Evolutionary conservation across 176 grass and related monocot genomes (phyloP), one percentile per base, ranked within the genome.

Genomic region (Puccinellia tenuiflora): DNA sequence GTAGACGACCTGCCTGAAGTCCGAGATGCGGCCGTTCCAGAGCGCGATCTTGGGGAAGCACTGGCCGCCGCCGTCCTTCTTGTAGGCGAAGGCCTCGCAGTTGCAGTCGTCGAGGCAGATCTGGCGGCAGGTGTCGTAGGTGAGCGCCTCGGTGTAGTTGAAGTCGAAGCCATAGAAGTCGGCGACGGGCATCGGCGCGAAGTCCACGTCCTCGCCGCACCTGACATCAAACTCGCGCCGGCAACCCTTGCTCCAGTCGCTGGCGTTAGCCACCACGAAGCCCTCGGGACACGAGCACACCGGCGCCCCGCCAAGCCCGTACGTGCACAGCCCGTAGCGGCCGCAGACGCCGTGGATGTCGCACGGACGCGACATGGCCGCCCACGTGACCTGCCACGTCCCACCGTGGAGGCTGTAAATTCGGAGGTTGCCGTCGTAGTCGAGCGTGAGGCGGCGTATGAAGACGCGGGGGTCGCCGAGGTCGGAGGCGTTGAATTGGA

Each of bases 391-490:
- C 4, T 3, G 81, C 91, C 91, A 97, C 25, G 17, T 71, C 31
- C 79, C 82, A 4, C 5, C 78, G 37, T 56, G 64, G 5, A 93
- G 88, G 86, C 94, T 97, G 59, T 97, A 93, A 11, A 88, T 22
- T 21, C 93, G 73, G 56, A 96, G 90, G 82, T 92, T 96, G 29
- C 93, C 93, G 50, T 96, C 93, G 54, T 92, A 89, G 76, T 96
- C 93, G 33, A 96, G 80, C 24, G 88, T 96, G 14, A 96, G 77
- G 26, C 93, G 89, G 42, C 93, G 70, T 83, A 81, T 55, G 56
- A 89, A 53, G 39, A 92, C 61, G 51, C 64, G 63, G 8, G 12
- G 10, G 40, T 29, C 26, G 73, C 83, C 88, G 5, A 65, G 69
- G 88, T 96, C 93, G 14, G 88, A 92, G 56, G 93, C 80, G 51